Percentiles rank a stretch among this genome's conserved stretches.
phyloP scores from a whole-genome alignment of 345 rosid genomes.

The Moringa oleifera region DNA sequence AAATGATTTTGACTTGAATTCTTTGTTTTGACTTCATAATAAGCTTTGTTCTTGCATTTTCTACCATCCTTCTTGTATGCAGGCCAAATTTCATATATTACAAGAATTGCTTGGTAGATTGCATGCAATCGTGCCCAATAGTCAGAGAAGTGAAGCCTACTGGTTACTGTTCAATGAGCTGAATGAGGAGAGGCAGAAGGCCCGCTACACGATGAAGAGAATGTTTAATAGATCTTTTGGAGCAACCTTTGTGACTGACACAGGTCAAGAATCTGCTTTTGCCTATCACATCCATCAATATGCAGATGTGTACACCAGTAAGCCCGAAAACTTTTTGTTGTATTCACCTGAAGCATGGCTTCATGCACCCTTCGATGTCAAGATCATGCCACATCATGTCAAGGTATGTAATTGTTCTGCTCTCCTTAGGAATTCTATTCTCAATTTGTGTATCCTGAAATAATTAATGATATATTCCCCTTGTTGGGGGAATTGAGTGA shows the following conservation, averaged over 20 bases:
- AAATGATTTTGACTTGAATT: no score
- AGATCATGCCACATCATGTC: slow-evolving; percentile 96
- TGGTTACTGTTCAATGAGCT: slow-evolving; percentile 57
- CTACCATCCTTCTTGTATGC: slow-evolving; percentile 1
- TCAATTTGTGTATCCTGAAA: no score
- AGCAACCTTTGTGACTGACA: slow-evolving; percentile 89
- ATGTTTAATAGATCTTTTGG: slow-evolving; percentile 96
- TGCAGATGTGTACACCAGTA: slow-evolving; percentile 90
- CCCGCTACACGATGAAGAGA: slow-evolving; percentile 62
- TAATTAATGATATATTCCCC: neutral
- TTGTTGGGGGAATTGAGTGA: neutral
- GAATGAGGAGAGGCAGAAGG: slow-evolving; percentile 68
- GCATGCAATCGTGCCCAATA: slow-evolving; percentile 48
- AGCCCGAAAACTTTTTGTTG: slow-evolving; percentile 82
- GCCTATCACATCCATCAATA: slow-evolving; percentile 93
- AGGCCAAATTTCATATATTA: slow-evolving; percentile 92
- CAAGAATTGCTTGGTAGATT: slow-evolving; percentile 89
- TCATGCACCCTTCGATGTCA: slow-evolving; percentile 79
- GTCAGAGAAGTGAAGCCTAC: slow-evolving; percentile 46
- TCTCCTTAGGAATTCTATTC: no score
- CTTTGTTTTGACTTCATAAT: neutral
- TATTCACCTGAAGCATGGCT: slow-evolving; percentile 93
- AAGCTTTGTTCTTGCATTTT: neutral
- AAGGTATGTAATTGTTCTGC: slow-evolving; percentile 79
- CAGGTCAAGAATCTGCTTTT: slow-evolving; percentile 93